These are phyloP conservation scores for Arthrobotrys iridis DNA, from an alignment of 2,329 filamentous ascomycete species.

Conservation along the genomic window DNA sequence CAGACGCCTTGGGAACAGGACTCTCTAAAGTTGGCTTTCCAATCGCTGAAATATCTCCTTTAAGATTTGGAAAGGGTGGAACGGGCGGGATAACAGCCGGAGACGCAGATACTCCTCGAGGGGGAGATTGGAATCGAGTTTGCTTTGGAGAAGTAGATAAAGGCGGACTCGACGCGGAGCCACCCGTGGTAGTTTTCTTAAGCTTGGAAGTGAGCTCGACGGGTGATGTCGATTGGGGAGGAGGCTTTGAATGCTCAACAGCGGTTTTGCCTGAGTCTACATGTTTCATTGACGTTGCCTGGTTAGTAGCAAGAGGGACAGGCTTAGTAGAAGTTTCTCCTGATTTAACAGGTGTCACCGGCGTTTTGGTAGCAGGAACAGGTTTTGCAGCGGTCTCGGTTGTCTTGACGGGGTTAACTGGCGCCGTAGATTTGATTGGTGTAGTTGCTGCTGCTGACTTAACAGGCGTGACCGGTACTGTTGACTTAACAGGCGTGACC, in stretches of 20 bases:
- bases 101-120: conserved; percentile 3
- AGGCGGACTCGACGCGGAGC: conserved; percentile 19
- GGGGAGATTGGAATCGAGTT: conserved; percentile 46
- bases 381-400: not conserved
- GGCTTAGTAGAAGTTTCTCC: not conserved
- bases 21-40: conserved; percentile 8
- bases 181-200: conserved; percentile 37
- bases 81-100: not conserved
- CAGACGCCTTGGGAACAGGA: conserved; percentile 3
- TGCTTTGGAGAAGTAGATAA: conserved; percentile 42
- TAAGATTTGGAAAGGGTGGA: not conserved
- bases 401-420: not conserved
- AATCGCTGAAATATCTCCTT: conserved; percentile 11
- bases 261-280: conserved; percentile 2
- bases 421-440: not conserved
- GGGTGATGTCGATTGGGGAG: conserved; percentile 7
- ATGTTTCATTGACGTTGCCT: not conserved
- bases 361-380: not conserved
- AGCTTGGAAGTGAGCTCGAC: conserved; percentile 47
- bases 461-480: not conserved
- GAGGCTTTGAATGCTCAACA: not conserved
- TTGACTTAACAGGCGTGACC: not conserved
- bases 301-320: not conserved
- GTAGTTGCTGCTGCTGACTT: not conserved
- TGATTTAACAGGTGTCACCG: not conserved